phyloP scores from a whole-genome alignment of 176 grass and related monocot genomes.

The Coix lacrymajobi region DNA sequence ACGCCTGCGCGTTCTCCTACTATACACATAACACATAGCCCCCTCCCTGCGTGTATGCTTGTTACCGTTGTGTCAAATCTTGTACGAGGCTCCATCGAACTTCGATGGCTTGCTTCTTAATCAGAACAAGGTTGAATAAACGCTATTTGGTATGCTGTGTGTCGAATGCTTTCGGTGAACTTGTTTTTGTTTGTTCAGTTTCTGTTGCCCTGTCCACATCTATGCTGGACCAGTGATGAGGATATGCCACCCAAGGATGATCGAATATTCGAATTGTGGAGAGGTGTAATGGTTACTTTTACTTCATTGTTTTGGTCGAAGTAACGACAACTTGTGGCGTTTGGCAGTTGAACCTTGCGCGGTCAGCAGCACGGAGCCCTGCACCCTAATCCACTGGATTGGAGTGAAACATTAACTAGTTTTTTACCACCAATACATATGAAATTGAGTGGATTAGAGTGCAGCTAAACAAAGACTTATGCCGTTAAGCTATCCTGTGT shows the following conservation, averaged over 20 bases:
- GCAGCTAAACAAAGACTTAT: too few relatives aligned
- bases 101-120: slow-evolving; percentile 53
- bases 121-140: slow-evolving; percentile 45
- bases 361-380: too few relatives aligned
- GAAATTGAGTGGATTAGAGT: too few relatives aligned
- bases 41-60: slow-evolving; percentile 45
- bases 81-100: slow-evolving; percentile 28
- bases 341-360: too few relatives aligned
- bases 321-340: too few relatives aligned
- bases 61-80: slow-evolving; percentile 11
- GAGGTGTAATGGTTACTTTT: too few relatives aligned
- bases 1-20: neutral
- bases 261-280: neutral
- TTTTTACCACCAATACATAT: too few relatives aligned
- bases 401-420: too few relatives aligned
- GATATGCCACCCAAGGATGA: neutral
- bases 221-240: neutral
- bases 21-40: slow-evolving; percentile 28
- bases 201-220: neutral
- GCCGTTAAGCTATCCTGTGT: neutral
- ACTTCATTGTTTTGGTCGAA: neutral
- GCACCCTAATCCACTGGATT: too few relatives aligned
- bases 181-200: neutral
- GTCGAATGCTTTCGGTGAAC: neutral
- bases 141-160: neutral